A percentile compares a stretch with the other conserved stretches of the same genome.
These are phyloP conservation scores for Phytophthora quininea DNA, from an alignment of 352 stramenopile genomes.

Conservation along the genomic window DNA sequence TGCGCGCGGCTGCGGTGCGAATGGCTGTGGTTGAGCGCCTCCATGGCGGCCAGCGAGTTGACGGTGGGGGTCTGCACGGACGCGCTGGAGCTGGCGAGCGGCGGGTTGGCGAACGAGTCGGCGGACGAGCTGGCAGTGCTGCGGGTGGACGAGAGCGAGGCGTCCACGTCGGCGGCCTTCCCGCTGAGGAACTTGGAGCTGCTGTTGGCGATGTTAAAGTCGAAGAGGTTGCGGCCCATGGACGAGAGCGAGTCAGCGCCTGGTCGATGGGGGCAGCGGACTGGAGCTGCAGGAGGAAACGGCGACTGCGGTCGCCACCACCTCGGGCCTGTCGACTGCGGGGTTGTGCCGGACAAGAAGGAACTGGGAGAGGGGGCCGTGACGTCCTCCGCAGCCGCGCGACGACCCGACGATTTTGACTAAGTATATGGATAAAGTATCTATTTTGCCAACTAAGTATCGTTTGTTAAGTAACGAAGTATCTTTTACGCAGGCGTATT, in stretches of 20 bases:
- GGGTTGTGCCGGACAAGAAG: not conserved
- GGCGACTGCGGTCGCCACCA: slow-evolving; percentile 1
- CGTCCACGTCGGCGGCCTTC: slow-evolving; percentile 16
- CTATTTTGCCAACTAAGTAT: no score
- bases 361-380: slow-evolving; percentile 1
- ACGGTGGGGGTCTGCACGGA: not conserved
- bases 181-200: slow-evolving; percentile 43
- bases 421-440: not conserved
- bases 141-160: slow-evolving; percentile 33
- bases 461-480: no score
- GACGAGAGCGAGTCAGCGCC: not conserved
- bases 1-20: slow-evolving; percentile 22
- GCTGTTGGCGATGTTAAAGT: slow-evolving; percentile 47
- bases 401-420: not conserved
- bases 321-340: not conserved
- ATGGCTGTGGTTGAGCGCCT: slow-evolving; percentile 30
- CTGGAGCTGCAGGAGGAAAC: slow-evolving; percentile 5
- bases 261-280: not conserved
- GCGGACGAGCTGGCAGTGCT: slow-evolving; percentile 37
- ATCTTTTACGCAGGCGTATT: no score
- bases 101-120: slow-evolving; percentile 20
- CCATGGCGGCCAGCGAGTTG: slow-evolving; percentile 22
- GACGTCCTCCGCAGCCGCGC: no score
- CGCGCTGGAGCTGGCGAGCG: not conserved
- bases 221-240: slow-evolving; percentile 47